Base-by-base conservation (phyloP, 441 rosid genomes). In the Gossypium trilobum region DNA sequence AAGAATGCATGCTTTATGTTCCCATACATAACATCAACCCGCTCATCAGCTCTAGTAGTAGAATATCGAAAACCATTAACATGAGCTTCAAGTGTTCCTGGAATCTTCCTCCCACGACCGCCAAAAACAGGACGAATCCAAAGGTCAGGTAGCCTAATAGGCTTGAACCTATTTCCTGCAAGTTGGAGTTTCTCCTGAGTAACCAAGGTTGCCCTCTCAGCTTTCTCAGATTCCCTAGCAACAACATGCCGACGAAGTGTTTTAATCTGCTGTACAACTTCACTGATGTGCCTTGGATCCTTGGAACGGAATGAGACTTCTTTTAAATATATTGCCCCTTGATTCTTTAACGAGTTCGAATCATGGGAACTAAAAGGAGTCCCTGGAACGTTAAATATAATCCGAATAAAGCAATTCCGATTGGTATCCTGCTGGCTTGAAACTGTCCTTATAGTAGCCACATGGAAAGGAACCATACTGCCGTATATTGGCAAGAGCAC, bases 141-240 rank as follows among this genome's bases (percentile, higher is more conserved):
- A 27, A 93, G 87, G 66, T 91, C 97, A 23, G 81, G 58, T 83
- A 93, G 62, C 78, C 85, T 89, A 68, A 93, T 86, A 20, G 98
- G 97, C 80, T 88, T 93, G 72, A 89, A 85, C 83, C 84, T 87
- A 78, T 85, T 86, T 14, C 91, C 89, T 0, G 96, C 91, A 74
- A 91, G 85, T 71, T 86, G 97, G 39, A 93, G 92, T 74, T 82
- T 93, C 75, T 93, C 98, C 78, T 88, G 97, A 10, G 88, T 88
- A 70, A 93, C 97, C 82, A 93, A 78, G 17, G 97, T 91, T n/a
- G 97, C 98, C 82, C 98, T 84, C 83, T 93, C 97, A 75, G 92
- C 94, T 81, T 90, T 85, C 76, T 89, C 97, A 2, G 93, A 89
- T 78, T 91, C 98, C 70, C 97, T 82, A 14, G 91, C 83, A 78